Evolutionary conservation across 2,329 filamentous ascomycete species (phyloP), one percentile per base, ranked within the genome.

Genomic region (Aspergillus fructus): DNA sequence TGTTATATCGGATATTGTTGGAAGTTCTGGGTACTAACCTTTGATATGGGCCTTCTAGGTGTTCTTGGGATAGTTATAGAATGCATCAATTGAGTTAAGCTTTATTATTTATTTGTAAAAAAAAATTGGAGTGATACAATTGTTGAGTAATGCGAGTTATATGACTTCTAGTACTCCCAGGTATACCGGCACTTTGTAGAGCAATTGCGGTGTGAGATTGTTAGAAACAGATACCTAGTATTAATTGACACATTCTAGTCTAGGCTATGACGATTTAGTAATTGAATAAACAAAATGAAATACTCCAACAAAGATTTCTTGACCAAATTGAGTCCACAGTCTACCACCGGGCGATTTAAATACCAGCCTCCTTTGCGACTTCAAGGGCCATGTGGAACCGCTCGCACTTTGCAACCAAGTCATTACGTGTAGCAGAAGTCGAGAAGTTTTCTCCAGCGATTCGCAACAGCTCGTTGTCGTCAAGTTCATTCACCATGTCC

Each of bases 361-460:
- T 21, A 8, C 50, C 56, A 12, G 39, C 39, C 37, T 45, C 30
- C 27, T n/a, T 59, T 11, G 53, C 57, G 47, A 76, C 66, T 6
- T 70, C 71, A 50, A 70, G 63, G 3, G 70, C 73, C 47, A 64
- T 65, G 52, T 74, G 70, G 17, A 83, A 47, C 11, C 51, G 19
- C n/a, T 47, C 51, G 15, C 51, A 33, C 23, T 48, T 65, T 1
- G 68, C 70, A 0, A 59, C 62, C 15, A 88, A 62, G 34, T 75
- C 74, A 45, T 71, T 68, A 5, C 85, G 73, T 23, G 70, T 71
- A n/a, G 72, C 71, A 40, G 74, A 76, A 0, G 77, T 74, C 0
- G 66, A 65, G 2, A 69, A 68, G 19, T 79, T 77, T 64, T 89
- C 86, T 0, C 82, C 84, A 0, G 85, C 85, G 62, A 89, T 82